These are phyloP conservation scores for Micractinium conductrix DNA, from an alignment of 139 green algal genomes.

Conservation along the genomic window DNA sequence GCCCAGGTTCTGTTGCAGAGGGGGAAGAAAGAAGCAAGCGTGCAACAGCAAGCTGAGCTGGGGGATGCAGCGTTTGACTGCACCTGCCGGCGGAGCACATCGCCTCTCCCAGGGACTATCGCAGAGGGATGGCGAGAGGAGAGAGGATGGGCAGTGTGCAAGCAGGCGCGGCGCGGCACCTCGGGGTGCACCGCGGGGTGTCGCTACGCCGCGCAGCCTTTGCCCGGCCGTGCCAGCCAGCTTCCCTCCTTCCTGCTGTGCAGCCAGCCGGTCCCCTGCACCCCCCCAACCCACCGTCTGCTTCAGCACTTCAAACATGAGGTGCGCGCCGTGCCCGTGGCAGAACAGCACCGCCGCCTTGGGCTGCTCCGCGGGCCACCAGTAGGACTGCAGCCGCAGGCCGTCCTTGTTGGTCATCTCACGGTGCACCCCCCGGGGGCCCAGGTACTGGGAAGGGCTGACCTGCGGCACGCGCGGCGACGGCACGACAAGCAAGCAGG, in stretches of 20 bases:
- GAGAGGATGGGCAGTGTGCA: not conserved
- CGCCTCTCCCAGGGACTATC: not conserved
- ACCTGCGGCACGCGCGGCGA: constrained; percentile 19
- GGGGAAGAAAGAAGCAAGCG: not conserved
- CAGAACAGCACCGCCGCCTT: constrained; percentile 60
- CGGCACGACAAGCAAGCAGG: too few relatives aligned
- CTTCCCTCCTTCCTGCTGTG: not conserved
- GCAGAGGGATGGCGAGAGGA: not conserved
- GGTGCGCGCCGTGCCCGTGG: constrained; percentile 69
- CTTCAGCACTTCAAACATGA: constrained; percentile 60
- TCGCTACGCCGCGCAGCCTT: too few relatives aligned
- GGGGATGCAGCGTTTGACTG: not conserved
- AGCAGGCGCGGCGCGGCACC: not conserved
- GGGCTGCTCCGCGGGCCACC: constrained; percentile 54
- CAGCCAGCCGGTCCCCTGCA: not conserved
- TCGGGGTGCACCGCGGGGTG: not conserved
- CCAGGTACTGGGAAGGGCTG: constrained; percentile 23
- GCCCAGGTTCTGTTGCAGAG: not conserved
- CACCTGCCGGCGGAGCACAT: not conserved
- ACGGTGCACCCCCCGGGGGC: constrained; percentile 26
- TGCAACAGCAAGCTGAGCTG: not conserved
- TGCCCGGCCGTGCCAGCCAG: too few relatives aligned
- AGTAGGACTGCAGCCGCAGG: constrained; percentile 46
- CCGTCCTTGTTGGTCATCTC: constrained; percentile 46
- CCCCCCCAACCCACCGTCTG: constrained; percentile 33